Percentiles rank a stretch among this genome's conserved stretches.
phyloP scores from a whole-genome alignment of 2,329 filamentous ascomycete genomes.

The Bisporella sp. region DNA sequence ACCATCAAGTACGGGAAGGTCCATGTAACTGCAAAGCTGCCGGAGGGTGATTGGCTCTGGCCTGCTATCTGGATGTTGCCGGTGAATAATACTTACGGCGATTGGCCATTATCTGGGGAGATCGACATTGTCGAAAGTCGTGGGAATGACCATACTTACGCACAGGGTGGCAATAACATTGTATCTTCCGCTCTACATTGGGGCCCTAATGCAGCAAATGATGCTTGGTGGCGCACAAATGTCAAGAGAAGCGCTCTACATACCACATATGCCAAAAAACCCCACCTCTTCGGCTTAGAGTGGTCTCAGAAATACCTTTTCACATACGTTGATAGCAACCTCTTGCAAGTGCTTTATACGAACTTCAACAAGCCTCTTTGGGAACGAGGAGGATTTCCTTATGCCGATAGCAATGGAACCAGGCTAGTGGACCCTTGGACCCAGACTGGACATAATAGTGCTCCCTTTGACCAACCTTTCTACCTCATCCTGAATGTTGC shows the following conservation, averaged over 20 bases:
- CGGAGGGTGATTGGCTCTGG: constrained; percentile 80
- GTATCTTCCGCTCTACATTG: constrained; percentile 75
- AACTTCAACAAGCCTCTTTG: constrained; percentile 65
- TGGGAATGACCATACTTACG: constrained; percentile 74
- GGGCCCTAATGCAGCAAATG: constrained; percentile 65
- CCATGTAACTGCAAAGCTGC: constrained; percentile 71
- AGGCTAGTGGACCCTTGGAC: constrained; percentile 58
- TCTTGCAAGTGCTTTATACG: constrained; percentile 74
- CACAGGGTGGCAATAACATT: constrained; percentile 74
- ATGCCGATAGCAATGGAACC: constrained; percentile 58
- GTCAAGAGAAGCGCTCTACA: constrained; percentile 69
- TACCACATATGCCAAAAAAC: constrained; percentile 61
- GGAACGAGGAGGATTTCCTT: constrained; percentile 61
- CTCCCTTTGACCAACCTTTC: constrained; percentile 71
- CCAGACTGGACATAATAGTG: constrained; percentile 49
- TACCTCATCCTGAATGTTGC: constrained; percentile 71
- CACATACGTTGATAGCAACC: constrained; percentile 74
- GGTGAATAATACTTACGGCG: constrained; percentile 61
- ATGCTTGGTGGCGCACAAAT: constrained; percentile 80
- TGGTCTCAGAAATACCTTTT: constrained; percentile 87
- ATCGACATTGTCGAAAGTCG: constrained; percentile 79
- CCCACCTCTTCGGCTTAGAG: constrained; percentile 75
- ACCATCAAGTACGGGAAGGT: constrained; percentile 75
- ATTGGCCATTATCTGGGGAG: constrained; percentile 74
- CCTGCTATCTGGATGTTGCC: constrained; percentile 91